Conservation (phyloP, 257 asterid genomes). For the Fraxinus excelsior region DNA sequence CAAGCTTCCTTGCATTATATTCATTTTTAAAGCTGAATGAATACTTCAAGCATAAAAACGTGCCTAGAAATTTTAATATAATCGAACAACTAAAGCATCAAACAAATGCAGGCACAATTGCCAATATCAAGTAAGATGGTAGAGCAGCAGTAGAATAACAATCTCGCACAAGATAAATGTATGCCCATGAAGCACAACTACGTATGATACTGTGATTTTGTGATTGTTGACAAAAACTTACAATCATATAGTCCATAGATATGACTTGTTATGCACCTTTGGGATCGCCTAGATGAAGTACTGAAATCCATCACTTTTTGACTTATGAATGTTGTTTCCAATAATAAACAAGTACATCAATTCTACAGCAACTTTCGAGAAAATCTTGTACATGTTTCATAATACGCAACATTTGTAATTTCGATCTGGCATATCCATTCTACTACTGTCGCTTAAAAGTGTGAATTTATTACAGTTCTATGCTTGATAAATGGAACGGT, state of each 20-base stretch:
- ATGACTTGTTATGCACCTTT: neutral
- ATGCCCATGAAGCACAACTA: neutral
- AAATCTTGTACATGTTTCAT: neutral
- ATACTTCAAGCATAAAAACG: neutral
- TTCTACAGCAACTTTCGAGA: neutral
- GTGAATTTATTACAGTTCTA: too few species aligned
- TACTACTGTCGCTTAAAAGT: neutral
- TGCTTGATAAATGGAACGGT: neutral
- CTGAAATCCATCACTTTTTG: neutral
- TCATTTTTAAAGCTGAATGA: neutral
- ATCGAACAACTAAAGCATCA: neutral
- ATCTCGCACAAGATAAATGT: neutral
- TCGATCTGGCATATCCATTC: neutral
- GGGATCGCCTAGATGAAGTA: neutral
- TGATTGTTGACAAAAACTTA: neutral
- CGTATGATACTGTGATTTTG: neutral
- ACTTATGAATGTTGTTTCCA: neutral
- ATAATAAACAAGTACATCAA: neutral
- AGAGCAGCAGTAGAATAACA: neutral
- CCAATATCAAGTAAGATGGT: neutral
- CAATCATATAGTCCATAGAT: neutral
- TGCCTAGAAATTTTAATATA: neutral
- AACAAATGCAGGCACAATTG: neutral
- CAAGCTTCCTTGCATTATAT: neutral
- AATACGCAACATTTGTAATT: neutral